Base-by-base conservation (phyloP, 2,329 filamentous ascomycete species). In the Colletotrichum liriopes region DNA sequence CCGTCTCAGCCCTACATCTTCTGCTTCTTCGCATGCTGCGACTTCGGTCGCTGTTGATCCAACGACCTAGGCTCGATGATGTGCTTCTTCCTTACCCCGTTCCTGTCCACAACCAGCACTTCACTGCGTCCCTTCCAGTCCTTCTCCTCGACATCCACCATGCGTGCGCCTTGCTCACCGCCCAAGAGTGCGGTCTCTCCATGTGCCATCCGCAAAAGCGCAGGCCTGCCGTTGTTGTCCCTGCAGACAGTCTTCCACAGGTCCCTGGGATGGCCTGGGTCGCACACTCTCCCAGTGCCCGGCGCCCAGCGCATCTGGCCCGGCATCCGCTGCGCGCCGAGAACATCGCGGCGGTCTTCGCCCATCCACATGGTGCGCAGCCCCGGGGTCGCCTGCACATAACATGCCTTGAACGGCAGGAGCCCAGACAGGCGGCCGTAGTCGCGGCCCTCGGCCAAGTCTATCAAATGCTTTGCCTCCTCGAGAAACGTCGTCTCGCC, bases 401-500 rank as follows among this genome's bases (percentile, higher is more conserved):
- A 87, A 73, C 80, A 83, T 7, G 78, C 78, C 26, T 83, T 78
- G 73, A 86, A 85, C 12, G 85, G 84, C 32, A 86, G 49, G 59
- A 85, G 75, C 7, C 84, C 84, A 37, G 81, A 83, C 5, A 86
- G 79, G 0, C 84, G 81, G 20, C 79, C 73, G 2, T 73, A 64
- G 49, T 65, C 73, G 29, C 62, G 55, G 20, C 73, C 73, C 54
- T 73, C 73, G 45, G 73, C 73, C 23, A 29, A 23, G 45, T 74
- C 62, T 3, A 72, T 14, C 14, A 74, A 9, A 16, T 26, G 9
- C 41, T 41, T 58, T 11, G 58, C 47, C 4, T 43, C 37, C 39
- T 41, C 37, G 16, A 72, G 43, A 26, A 59, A 52, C 29, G 52
- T 62, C n/a, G 61, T 56, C 49, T 63, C 18, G 11, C 55, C 43